Conservation (phyloP, 768 basidiomycete species). For the Tylopilus vinaceipallidus region DNA sequence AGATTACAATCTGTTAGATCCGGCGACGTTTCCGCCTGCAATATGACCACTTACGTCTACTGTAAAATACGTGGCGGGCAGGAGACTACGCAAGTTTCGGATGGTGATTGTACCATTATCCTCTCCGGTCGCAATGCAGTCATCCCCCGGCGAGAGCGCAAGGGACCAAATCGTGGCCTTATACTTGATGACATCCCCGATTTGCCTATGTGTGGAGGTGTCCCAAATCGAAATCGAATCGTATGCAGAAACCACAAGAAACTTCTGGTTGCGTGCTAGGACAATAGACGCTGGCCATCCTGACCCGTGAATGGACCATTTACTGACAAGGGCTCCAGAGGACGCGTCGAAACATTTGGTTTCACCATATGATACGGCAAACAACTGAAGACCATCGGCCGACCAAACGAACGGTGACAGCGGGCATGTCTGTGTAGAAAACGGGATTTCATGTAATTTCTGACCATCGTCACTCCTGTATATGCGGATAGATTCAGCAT, state of each 20-base stretch:
- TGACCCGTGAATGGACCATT: no score
- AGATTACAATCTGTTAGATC: no score
- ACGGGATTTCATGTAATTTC: not conserved
- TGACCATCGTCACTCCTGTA: not conserved
- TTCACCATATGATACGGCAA: not conserved
- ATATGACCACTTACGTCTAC: not conserved
- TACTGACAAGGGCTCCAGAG: no score
- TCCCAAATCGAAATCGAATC: not conserved
- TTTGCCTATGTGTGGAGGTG: not conserved
- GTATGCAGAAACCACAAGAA: not conserved
- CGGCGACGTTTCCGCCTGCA: no score
- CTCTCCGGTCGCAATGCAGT: not conserved
- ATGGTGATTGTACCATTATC: not conserved
- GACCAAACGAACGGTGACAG: conserved; percentile 1
- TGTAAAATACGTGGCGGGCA: not conserved
- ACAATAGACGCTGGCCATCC: not conserved
- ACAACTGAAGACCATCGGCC: not conserved
- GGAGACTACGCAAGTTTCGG: not conserved
- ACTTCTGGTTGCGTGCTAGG: not conserved
- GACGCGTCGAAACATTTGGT: no score
- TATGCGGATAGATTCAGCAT: not conserved
- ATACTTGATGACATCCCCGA: not conserved
- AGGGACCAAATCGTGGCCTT: not conserved
- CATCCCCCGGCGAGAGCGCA: not conserved
- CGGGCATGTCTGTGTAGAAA: not conserved